phyloP scores from a whole-genome alignment of 176 grass and related monocot genomes.

The bread wheat (Triticum aestivum) region DNA sequence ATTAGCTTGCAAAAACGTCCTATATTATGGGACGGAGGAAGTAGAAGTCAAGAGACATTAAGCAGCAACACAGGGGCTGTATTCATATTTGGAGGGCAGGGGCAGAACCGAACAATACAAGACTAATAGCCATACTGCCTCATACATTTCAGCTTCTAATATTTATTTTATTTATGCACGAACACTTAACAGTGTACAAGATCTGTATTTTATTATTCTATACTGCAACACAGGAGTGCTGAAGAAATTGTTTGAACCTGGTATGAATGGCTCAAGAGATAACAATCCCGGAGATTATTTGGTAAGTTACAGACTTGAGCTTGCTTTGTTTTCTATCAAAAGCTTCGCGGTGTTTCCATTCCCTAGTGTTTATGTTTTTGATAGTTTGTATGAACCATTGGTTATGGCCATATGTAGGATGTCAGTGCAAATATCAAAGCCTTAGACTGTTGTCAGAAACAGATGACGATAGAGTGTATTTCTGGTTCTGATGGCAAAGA shows the following conservation, averaged over 20 bases:
- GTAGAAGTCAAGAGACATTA: constrained; percentile 19
- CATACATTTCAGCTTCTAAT: constrained; percentile 18
- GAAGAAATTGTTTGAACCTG: constrained; percentile 58
- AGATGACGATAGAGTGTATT: constrained; percentile 64
- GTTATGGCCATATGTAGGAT: constrained; percentile 54
- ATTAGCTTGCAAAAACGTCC: no score
- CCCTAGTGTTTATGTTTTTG: constrained; percentile 9
- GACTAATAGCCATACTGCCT: not conserved
- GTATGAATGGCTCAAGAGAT: constrained; percentile 43
- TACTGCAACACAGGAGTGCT: constrained; percentile 56
- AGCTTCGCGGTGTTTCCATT: not conserved
- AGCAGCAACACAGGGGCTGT: not conserved
- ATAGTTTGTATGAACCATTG: constrained; percentile 13
- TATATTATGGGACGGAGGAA: not conserved
- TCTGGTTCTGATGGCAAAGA: constrained; percentile 87
- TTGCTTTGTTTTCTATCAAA: not conserved
- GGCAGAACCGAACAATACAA: not conserved
- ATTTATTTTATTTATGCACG: constrained; percentile 7
- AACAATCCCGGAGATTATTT: constrained; percentile 28
- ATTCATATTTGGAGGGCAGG: constrained; percentile 5
- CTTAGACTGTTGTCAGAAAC: constrained; percentile 34
- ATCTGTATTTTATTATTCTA: constrained; percentile 10
- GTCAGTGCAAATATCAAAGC: constrained; percentile 36
- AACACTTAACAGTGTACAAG: not conserved
- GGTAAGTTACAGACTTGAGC: constrained; percentile 42